These are phyloP conservation scores for Rosa persica DNA, from an alignment of 306 rosid species.

Conservation along the genomic window DNA sequence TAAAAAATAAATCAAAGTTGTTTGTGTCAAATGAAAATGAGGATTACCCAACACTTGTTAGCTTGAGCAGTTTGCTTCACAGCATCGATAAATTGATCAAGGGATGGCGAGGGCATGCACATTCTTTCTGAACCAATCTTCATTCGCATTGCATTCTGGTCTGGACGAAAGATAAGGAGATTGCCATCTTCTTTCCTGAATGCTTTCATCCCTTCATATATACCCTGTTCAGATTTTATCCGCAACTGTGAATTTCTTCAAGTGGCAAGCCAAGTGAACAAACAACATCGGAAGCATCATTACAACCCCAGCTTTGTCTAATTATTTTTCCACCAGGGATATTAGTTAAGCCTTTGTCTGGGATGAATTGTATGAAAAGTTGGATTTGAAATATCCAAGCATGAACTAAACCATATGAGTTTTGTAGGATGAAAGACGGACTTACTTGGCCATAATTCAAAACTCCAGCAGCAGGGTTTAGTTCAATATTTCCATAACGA, in stretches of 20 bases:
- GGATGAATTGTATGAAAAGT: neutral
- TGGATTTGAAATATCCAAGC: neutral
- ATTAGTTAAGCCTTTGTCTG: neutral
- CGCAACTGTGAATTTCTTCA: neutral
- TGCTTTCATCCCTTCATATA: slow-evolving; percentile 89
- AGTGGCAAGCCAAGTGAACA: neutral
- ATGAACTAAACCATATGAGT: neutral
- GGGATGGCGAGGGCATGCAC: slow-evolving; percentile 83
- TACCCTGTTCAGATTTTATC: slow-evolving; percentile 45
- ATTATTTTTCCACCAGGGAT: neutral
- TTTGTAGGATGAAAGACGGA: neutral
- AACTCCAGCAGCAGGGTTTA: slow-evolving; percentile 86
- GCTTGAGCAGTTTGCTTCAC: slow-evolving; percentile 67
- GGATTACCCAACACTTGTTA: slow-evolving; percentile 81
- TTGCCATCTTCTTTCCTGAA: slow-evolving; percentile 72
- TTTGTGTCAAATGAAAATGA: neutral
- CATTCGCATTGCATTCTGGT: slow-evolving; percentile 73
- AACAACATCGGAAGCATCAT: neutral
- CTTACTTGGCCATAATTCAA: slow-evolving; percentile 84
- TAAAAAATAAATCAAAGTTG: neutral
- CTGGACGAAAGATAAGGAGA: slow-evolving; percentile 74
- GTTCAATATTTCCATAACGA: slow-evolving; percentile 61
- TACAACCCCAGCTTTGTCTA: neutral
- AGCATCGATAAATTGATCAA: slow-evolving; percentile 65
- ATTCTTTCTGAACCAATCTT: slow-evolving; percentile 71